phyloP scores from a whole-genome alignment of 164 flowering plant genomes.

The Macadamia integrifolia region DNA sequence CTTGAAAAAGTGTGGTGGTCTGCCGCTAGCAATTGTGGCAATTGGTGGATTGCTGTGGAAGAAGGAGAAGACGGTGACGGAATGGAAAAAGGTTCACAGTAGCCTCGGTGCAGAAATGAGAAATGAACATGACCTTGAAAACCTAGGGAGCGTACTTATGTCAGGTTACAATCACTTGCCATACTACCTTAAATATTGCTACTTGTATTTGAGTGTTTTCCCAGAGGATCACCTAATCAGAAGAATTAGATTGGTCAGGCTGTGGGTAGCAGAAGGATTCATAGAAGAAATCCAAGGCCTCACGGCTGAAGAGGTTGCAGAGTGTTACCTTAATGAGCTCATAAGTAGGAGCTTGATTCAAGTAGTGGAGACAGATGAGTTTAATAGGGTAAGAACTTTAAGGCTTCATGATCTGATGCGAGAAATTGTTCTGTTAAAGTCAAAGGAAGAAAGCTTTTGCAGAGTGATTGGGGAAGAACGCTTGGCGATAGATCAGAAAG shows the following conservation, averaged over 20 bases:
- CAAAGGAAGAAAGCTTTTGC: not conserved
- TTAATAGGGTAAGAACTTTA: not conserved
- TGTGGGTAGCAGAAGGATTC: not conserved
- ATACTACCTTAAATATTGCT: not conserved
- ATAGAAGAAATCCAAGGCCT: not conserved
- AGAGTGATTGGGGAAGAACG: not conserved
- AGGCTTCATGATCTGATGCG: not conserved
- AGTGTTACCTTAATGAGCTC: not conserved
- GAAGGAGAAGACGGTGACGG: not conserved
- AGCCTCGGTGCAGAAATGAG: not conserved
- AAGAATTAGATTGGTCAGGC: not conserved
- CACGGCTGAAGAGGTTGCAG: not conserved
- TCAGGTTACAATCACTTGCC: not conserved
- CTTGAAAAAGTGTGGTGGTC: too few species aligned
- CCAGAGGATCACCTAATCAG: not conserved
- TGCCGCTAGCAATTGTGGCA: too few species aligned
- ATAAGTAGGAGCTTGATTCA: not conserved
- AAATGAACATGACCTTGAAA: not conserved
- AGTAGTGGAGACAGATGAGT: too few species aligned
- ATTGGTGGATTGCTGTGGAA: not conserved
- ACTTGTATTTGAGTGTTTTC: not conserved
- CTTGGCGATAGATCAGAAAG: not conserved
- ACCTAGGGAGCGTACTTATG: not conserved
- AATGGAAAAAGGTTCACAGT: not conserved
- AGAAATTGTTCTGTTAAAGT: not conserved